Percentiles rank a stretch among this genome's conserved stretches.
These are phyloP conservation scores for Pilasporangium apinafurcum DNA, from an alignment of 352 stramenopile genomes.

Conservation along the genomic window DNA sequence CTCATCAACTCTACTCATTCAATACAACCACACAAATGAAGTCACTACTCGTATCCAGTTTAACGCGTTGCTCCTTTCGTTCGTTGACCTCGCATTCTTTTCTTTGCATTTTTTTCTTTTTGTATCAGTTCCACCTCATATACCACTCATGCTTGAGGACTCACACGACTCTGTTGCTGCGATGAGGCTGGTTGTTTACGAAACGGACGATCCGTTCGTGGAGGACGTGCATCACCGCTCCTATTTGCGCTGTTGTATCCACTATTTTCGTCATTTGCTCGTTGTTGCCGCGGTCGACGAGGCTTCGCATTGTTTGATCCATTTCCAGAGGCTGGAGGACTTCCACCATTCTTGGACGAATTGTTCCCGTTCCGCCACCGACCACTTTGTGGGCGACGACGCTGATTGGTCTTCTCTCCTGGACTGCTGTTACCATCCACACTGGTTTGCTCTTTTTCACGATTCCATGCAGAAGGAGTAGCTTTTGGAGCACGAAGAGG, in stretches of 20 bases:
- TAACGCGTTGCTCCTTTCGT: too few species aligned
- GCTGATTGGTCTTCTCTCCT: conserved; percentile 16
- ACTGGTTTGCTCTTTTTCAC: conserved; percentile 14
- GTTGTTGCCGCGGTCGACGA: conserved; percentile 21
- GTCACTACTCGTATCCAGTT: too few species aligned
- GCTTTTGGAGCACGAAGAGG: conserved; percentile 11
- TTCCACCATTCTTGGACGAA: conserved; percentile 23
- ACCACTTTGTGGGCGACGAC: conserved; percentile 23
- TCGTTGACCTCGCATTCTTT: too few species aligned
- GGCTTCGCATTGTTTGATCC: conserved; percentile 16
- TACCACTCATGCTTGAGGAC: conserved; percentile 8
- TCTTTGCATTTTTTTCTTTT: too few species aligned
- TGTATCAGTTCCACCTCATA: too few species aligned
- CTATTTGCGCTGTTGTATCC: conserved; percentile 10
- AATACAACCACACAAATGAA: too few species aligned
- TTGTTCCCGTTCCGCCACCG: conserved; percentile 19
- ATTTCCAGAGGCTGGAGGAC: conserved; percentile 5
- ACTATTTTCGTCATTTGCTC: conserved; percentile 18
- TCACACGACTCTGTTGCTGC: conserved; percentile 11
- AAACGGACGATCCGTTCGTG: conserved; percentile 24
- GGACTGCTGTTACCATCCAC: conserved; percentile 8
- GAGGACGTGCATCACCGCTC: conserved; percentile 23
- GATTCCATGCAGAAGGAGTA: conserved; percentile 13
- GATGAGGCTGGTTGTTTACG: conserved; percentile 27
- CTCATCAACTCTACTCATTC: too few species aligned